Evolutionary conservation across 2,329 filamentous ascomycete species (phyloP).

Genomic region (Cadophora sp.): DNA sequence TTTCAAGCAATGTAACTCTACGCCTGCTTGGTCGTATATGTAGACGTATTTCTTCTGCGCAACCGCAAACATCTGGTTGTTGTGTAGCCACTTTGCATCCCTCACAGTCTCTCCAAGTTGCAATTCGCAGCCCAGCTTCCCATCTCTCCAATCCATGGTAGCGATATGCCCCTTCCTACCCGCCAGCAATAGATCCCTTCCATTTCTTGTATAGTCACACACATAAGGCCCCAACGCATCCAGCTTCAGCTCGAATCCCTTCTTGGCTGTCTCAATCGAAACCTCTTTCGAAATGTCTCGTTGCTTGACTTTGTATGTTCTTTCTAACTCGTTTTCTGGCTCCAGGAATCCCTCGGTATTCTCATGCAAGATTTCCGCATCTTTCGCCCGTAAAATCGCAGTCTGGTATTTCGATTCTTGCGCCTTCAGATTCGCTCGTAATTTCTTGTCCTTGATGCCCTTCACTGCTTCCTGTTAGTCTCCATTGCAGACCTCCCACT

Average conservation of each 20-base stretch:
- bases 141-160: constrained; percentile 94
- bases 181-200: constrained; percentile 82
- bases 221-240: constrained; percentile 85
- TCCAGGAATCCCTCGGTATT: constrained; percentile 87
- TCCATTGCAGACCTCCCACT: not conserved
- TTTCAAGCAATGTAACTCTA: constrained; percentile 89
- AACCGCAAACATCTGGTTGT: constrained; percentile 92
- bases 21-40: constrained; percentile 91
- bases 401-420: constrained; percentile 85
- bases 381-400: constrained; percentile 84
- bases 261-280: constrained; percentile 84
- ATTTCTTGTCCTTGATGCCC: constrained; percentile 87
- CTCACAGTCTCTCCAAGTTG: constrained; percentile 90
- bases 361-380: constrained; percentile 93
- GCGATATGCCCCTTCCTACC: constrained; percentile 94
- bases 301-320: constrained; percentile 91
- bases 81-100: constrained; percentile 91
- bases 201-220: constrained; percentile 89
- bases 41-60: constrained; percentile 97
- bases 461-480: not conserved
- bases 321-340: constrained; percentile 85
- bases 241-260: constrained; percentile 88
- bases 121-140: constrained; percentile 88
- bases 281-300: constrained; percentile 80
- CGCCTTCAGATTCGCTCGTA: constrained; percentile 78